Evolutionary conservation across 2,329 filamentous ascomycete species (phyloP), one percentile per base, ranked within the genome.

Genomic region (Diplocarpon rosae): DNA sequence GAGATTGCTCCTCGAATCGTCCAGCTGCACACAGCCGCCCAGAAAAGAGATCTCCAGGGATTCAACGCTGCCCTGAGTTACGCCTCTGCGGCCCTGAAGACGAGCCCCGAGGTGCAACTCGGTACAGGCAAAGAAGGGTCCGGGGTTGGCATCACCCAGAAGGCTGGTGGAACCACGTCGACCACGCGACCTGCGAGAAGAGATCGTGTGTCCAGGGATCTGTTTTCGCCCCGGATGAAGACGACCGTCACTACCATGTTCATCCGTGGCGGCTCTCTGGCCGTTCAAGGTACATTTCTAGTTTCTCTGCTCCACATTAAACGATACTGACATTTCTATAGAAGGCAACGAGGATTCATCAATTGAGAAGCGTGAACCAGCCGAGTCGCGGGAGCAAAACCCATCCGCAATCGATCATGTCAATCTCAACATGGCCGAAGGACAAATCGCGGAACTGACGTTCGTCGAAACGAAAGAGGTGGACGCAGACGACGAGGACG

Each of bases 1-100:
- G 65, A 69, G 52, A 70, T 71, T 51, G 64, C 66, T 17, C 69
- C 69, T 17, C 66, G 69, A 14, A 43, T 54, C 24, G 42, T 49
- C 13, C 24, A 46, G 10, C 37, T 53, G 8, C 52, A 56, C 30
- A 53, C 54, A 42, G 53, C 52, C 36, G 39, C 39, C 17, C 13
- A 16, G 2, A 66, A 65, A 53, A 62, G 66, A 47, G 65, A 67
- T 47, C 54, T 65, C 15, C 50, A 57, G 33, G 64, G 66, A 37
- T 68, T 68, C 49, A 64, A 67, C 51, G 62, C 64, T 7, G 65
- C 66, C 10, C 55, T 68, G 17, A 62, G 55, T 13, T 68, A 56
- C 47, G 65, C 66, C 34, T 61, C 66, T 49, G 64, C 55, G 8
- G 65, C 65, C 31, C 49, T 68, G 39, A 61, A 56, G 35, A 66